Percentiles rank a stretch among this genome's conserved stretches.
These are phyloP conservation scores for Exsudoporus frostii DNA, from an alignment of 768 basidiomycete genomes.

Conservation along the genomic window DNA sequence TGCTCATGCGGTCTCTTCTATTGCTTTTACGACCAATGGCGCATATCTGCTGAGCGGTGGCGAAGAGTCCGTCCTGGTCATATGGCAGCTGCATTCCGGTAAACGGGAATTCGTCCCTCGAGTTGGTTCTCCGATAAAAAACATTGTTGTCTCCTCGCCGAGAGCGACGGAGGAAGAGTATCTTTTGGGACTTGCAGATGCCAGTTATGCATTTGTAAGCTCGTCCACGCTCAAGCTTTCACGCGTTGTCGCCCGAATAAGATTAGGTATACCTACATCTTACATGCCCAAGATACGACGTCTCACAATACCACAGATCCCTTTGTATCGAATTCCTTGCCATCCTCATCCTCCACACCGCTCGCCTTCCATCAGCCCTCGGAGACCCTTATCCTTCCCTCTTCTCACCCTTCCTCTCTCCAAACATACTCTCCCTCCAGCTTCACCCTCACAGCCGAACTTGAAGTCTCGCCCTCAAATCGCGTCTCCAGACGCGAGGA, in stretches of 20 bases:
- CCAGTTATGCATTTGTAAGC: conserved; percentile 72
- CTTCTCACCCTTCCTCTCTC: conserved; percentile 93
- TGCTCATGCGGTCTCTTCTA: conserved; percentile 84
- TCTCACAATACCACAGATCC: conserved; percentile 32
- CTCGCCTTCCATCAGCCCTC: conserved; percentile 74
- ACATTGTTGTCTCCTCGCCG: conserved; percentile 56
- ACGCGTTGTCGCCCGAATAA: conserved; percentile 71
- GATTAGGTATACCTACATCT: conserved; percentile 53
- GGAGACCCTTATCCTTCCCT: conserved; percentile 79
- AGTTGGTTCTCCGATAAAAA: conserved; percentile 81
- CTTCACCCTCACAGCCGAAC: conserved; percentile 72
- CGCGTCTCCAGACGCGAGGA: conserved; percentile 81
- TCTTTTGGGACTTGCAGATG: conserved; percentile 77
- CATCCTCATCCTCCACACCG: conserved; percentile 49
- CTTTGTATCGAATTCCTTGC: conserved; percentile 29
- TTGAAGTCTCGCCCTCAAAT: conserved; percentile 94
- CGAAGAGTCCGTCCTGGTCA: conserved; percentile 93
- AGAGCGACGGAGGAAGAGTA: conserved; percentile 75
- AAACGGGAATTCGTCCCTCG: conserved; percentile 92
- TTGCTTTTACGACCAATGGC: conserved; percentile 87
- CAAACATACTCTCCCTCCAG: conserved; percentile 81
- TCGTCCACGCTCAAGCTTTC: conserved; percentile 70
- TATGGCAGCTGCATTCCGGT: conserved; percentile 91
- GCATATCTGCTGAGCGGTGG: conserved; percentile 92
- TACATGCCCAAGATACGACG: background rate